Evolutionary conservation across 2,329 filamentous ascomycete genomes (phyloP).

Genomic region (Claviceps quebecensis): DNA sequence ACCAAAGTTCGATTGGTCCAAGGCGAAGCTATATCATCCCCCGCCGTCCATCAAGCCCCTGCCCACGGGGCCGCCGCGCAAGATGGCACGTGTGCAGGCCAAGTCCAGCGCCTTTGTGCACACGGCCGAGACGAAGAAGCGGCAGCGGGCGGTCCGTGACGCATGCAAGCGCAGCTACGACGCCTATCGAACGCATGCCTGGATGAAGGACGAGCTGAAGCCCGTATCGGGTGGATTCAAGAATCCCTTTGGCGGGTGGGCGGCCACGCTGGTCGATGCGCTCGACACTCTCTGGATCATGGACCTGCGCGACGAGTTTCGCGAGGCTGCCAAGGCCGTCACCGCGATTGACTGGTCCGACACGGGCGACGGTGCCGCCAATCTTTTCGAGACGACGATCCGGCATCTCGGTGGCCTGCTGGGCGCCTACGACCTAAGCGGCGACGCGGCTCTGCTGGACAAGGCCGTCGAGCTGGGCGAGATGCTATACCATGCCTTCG

Average conservation of each 20-base stretch:
- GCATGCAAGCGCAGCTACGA: conserved; percentile 32
- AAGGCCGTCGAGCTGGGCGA: conserved; percentile 39
- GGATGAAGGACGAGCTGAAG: conserved; percentile 37
- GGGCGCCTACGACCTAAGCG: conserved; percentile 35
- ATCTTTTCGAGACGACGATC: conserved; percentile 36
- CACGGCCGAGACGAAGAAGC: conserved; percentile 10
- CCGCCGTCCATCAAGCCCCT: conserved; percentile 18
- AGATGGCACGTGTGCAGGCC: conserved; percentile 19
- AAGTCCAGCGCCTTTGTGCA: conserved; percentile 10
- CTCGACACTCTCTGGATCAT: conserved; percentile 52
- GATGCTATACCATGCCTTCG: conserved; percentile 40
- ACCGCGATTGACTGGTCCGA: conserved; percentile 37
- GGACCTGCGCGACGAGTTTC: conserved; percentile 43
- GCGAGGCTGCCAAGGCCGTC: conserved; percentile 35
- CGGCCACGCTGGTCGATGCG: conserved; percentile 44
- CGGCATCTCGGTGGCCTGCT: conserved; percentile 36
- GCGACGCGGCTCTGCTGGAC: conserved; percentile 28
- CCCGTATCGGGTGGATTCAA: conserved; percentile 32
- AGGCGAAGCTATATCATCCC: conserved; percentile 14
- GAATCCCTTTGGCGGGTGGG: conserved; percentile 40
- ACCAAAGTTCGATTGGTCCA: conserved; percentile 19
- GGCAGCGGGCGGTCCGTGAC: conserved; percentile 25
- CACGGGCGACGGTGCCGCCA: conserved; percentile 28
- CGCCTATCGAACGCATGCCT: conserved; percentile 37
- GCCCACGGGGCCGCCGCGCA: conserved; percentile 13